phyloP scores from a whole-genome alignment of 176 grass and related monocot genomes.

The Tillandsia fasciculata region DNA sequence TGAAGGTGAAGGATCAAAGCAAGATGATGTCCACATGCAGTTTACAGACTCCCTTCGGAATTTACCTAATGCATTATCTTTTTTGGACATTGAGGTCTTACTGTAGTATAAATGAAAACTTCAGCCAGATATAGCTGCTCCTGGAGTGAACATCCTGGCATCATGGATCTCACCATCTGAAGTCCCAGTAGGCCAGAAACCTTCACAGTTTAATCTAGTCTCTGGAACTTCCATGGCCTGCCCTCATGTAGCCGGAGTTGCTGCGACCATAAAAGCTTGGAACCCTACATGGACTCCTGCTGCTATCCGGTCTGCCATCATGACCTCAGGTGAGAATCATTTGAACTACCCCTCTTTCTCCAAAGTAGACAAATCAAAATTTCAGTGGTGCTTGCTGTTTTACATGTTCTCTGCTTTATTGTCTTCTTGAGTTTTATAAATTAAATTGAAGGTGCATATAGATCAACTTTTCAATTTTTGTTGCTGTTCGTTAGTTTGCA shows the following conservation, averaged over 20 bases:
- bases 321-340: slow-evolving; percentile 43
- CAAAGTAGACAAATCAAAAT: no score
- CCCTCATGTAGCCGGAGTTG: slow-evolving; percentile 60
- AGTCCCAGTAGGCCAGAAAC: slow-evolving; percentile 47
- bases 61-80: no score
- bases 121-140: slow-evolving; percentile 71
- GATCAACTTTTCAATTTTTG: no score
- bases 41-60: no score
- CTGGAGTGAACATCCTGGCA: slow-evolving; percentile 86
- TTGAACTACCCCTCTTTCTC: no score
- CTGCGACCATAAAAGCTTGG: slow-evolving; percentile 61
- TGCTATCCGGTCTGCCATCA: slow-evolving; percentile 72
- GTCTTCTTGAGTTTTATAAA: no score
- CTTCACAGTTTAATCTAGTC: slow-evolving; percentile 64
- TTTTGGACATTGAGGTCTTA: background rate
- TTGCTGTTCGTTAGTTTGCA: background rate
- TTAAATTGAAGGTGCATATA: no score
- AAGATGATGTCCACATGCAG: no score
- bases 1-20: no score
- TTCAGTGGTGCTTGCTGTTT: no score
- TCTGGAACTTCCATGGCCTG: slow-evolving; percentile 95
- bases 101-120: background rate
- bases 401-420: no score
- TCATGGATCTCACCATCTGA: slow-evolving; percentile 54
- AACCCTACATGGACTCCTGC: slow-evolving; percentile 80